These are phyloP conservation scores for Plasmodium inui DNA, from an alignment of 169 alveolate species.

Conservation along the genomic window DNA sequence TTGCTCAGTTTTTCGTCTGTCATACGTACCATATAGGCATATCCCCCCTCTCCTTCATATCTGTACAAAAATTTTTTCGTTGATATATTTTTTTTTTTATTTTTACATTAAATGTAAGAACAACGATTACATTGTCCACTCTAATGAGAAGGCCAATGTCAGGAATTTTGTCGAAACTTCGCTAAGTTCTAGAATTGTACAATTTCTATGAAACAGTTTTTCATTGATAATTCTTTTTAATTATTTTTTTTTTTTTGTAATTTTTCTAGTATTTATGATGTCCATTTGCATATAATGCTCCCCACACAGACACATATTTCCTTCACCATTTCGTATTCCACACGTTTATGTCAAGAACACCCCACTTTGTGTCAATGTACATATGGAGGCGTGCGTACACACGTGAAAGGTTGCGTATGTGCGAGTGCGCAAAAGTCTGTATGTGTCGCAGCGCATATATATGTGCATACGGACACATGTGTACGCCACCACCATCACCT, in stretches of 20 bases:
- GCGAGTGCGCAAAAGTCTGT: not conserved
- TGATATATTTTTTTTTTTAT: not conserved
- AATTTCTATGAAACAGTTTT: not conserved
- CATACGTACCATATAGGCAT: not conserved
- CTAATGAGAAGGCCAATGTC: not conserved
- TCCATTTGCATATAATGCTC: not conserved
- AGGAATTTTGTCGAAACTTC: not conserved
- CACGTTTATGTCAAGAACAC: not conserved
- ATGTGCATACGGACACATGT: not conserved
- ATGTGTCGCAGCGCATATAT: not conserved
- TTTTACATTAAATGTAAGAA: conserved; percentile 8
- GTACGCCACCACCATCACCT: not conserved
- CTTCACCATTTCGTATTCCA: not conserved
- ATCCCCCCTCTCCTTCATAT: not conserved
- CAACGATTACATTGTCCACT: not conserved
- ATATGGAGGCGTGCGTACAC: not conserved
- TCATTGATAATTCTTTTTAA: not conserved
- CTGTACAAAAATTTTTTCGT: conserved; percentile 1
- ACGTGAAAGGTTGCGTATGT: not conserved
- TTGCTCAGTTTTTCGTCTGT: not conserved
- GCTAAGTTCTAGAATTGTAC: not conserved
- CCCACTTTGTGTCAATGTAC: not conserved
- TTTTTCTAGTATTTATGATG: not conserved
- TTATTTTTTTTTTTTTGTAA: not conserved
- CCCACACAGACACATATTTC: not conserved